These are phyloP conservation scores for Inonotus obliquus DNA, from an alignment of 1,284 basidiomycete genomes.

Conservation along the genomic window DNA sequence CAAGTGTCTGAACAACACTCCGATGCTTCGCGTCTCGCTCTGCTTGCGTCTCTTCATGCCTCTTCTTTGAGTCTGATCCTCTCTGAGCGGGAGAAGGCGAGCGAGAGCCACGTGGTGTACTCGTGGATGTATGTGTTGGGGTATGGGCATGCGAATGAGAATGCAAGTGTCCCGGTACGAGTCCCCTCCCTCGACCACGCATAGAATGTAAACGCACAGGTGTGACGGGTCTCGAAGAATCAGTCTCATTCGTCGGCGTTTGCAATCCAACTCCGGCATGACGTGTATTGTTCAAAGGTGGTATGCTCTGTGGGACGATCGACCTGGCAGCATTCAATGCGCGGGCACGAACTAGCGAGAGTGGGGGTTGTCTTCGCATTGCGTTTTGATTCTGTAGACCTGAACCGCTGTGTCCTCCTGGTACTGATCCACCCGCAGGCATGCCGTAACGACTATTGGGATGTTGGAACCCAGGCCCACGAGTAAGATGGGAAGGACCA, in stretches of 20 bases:
- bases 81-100: conserved; percentile 44
- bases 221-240: background rate
- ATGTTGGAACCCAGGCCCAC: background rate
- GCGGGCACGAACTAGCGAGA: conserved; percentile 8
- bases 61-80: background rate
- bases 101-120: conserved; percentile 30
- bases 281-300: background rate
- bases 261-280: background rate
- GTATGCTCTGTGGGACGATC: background rate
- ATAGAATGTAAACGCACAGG: background rate
- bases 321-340: conserved; percentile 7
- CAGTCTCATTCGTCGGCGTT: background rate
- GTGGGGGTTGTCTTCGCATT: conserved; percentile 3
- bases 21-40: conserved; percentile 37
- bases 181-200: background rate
- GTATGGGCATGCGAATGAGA: background rate
- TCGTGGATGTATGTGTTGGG: conserved; percentile 18
- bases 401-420: background rate
- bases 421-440: background rate
- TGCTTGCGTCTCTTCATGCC: conserved; percentile 27
- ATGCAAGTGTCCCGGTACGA: background rate
- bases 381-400: background rate
- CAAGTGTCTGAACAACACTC: conserved; percentile 49
- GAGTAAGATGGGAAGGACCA: background rate
- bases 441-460: background rate